phyloP scores from a whole-genome alignment of 495 filamentous ascomycete genomes.

The Aspergillus homomorphus region DNA sequence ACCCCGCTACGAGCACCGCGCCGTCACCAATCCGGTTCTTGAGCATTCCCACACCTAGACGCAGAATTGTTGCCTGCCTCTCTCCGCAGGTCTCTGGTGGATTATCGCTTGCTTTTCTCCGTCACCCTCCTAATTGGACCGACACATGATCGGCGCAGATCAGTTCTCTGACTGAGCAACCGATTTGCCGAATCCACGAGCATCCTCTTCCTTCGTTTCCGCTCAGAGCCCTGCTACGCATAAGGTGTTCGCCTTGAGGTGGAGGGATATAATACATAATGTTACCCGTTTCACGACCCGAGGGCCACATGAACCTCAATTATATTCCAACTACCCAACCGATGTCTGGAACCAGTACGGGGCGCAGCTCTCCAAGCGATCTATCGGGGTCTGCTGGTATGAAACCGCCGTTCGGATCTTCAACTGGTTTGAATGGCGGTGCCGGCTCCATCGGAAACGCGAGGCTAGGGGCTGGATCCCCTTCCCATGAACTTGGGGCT shows the following conservation, averaged over 20 bases:
- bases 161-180: constrained; percentile 12
- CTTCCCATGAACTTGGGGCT: constrained; percentile 83
- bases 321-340: constrained; percentile 70
- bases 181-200: constrained; percentile 13
- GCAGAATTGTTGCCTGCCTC: neutral
- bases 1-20: constrained; percentile 20
- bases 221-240: constrained; percentile 16
- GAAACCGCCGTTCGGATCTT: constrained; percentile 72
- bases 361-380: constrained; percentile 84
- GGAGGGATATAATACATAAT: constrained; percentile 63
- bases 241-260: constrained; percentile 26
- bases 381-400: constrained; percentile 62
- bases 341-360: constrained; percentile 81
- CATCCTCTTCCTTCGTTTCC: neutral
- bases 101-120: neutral
- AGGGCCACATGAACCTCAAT: constrained; percentile 74
- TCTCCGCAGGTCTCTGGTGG: neutral
- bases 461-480: constrained; percentile 91
- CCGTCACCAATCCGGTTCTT: neutral
- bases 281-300: constrained; percentile 70
- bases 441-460: constrained; percentile 68
- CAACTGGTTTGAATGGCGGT: constrained; percentile 59
- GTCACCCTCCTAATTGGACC: neutral
- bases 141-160: constrained; percentile 15
- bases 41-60: constrained; percentile 7